Base-by-base conservation (phyloP, 1,284 basidiomycete species). In the Ceratobasidium sp. region DNA sequence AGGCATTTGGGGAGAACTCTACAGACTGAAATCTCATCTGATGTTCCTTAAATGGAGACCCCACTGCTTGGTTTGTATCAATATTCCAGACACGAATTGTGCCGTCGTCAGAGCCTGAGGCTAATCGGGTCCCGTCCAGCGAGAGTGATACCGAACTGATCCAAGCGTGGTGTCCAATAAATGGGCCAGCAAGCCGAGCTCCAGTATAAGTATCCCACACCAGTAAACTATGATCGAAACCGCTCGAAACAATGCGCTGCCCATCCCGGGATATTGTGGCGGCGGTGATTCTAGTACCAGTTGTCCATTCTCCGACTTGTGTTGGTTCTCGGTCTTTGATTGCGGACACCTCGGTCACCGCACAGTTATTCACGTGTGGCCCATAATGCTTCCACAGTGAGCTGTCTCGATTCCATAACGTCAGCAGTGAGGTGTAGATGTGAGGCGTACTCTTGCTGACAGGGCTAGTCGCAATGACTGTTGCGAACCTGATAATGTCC, bases 131-230 rank as follows among this genome's bases (percentile, higher is more conserved):
- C 20, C 28, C 56, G 38, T 77, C 76, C 9, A 23, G 65, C 10
- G 68, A 78, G 54, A 71, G 61, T 4, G 67, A 59, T 15, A 73
- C 40, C n/a, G 48, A 73, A 17, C 6, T 13, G 23, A 73, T 52
- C 56, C 50, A 23, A 52, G 40, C 17, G 26, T n/a, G 62, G 69
- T 78, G 77, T 15, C 59, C 68, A 12, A 28, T 28, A 9, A 78
- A 44, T 9, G 67, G 42, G 33, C 42, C 44, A 33, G 33, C 33
- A 10, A 67, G 20, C 9, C 23, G 13, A 9, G 17, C 26, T 28
- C 66, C 44, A n/a, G 26, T 75, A 9, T 65, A 40, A 33, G 40
- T 26, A 54, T 46, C 52, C 77, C 77, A 78, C 10, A 78, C 33
- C 12, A 64, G 52, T 44, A 78, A 38, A 13, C 77, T 66, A 20